A percentile compares a stretch with the other conserved stretches of the same genome.
These are phyloP conservation scores for Fusarium sp. DNA, from an alignment of 2,329 filamentous ascomycete genomes.

Conservation along the genomic window DNA sequence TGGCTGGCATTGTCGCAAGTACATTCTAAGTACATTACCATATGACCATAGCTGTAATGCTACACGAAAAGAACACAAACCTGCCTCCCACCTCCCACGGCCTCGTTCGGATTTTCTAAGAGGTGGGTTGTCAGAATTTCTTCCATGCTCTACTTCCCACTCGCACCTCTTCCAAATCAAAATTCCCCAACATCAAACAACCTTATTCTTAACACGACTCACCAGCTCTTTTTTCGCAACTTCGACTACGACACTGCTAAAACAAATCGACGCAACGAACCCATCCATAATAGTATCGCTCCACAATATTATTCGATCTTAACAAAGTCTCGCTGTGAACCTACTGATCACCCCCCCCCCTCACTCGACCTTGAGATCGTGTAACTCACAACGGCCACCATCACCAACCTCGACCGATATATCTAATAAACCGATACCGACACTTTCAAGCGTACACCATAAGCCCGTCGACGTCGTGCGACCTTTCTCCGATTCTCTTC, in stretches of 20 bases:
- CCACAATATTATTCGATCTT: slow-evolving; percentile 18
- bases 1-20: neutral
- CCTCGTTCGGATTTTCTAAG: slow-evolving; percentile 24
- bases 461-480: slow-evolving; percentile 12
- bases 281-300: neutral
- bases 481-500: slow-evolving; percentile 5
- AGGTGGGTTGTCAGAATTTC: slow-evolving; percentile 41
- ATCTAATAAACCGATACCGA: neutral
- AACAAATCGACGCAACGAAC: slow-evolving; percentile 22
- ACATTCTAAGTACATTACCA: neutral
- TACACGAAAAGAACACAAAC: slow-evolving; percentile 10
- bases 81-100: neutral
- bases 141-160: slow-evolving; percentile 35
- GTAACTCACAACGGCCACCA: slow-evolving; percentile 29
- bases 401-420: slow-evolving; percentile 32
- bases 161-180: slow-evolving; percentile 34
- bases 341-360: slow-evolving; percentile 38
- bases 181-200: slow-evolving; percentile 34
- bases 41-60: neutral
- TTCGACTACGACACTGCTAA: neutral
- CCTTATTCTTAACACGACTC: slow-evolving; percentile 11
- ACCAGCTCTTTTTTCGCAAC: neutral
- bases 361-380: slow-evolving; percentile 37
- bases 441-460: neutral
- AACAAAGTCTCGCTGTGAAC: slow-evolving; percentile 14